Evolutionary conservation across 495 filamentous ascomycete genomes (phyloP).

Genomic region (Aspergillus ellipticus): DNA sequence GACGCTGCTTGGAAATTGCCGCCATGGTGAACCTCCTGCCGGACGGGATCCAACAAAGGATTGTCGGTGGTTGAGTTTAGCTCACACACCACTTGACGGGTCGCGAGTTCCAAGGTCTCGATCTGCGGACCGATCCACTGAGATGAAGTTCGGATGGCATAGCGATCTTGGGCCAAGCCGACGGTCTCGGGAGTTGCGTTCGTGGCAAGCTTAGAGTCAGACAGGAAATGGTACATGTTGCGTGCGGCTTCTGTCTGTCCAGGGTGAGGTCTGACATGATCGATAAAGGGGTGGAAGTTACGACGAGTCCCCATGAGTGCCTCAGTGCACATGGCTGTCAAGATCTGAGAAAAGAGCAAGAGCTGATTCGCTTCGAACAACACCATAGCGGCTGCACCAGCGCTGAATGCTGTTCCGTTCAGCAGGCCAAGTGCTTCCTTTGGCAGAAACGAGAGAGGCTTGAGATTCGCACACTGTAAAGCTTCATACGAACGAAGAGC

Average conservation of each 20-base stretch:
- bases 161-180: constrained; percentile 58
- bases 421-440: constrained; percentile 60
- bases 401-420: constrained; percentile 62
- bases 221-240: constrained; percentile 53
- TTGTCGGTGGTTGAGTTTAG: constrained; percentile 65
- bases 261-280: constrained; percentile 52
- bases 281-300: constrained; percentile 60
- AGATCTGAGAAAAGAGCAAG: constrained; percentile 54
- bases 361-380: constrained; percentile 56
- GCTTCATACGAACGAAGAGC: constrained; percentile 17
- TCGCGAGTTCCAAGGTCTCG: constrained; percentile 55
- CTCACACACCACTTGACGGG: constrained; percentile 52
- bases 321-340: constrained; percentile 45
- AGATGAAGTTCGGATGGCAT: constrained; percentile 55
- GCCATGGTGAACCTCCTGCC: constrained; percentile 45
- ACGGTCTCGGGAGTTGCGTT: constrained; percentile 1
- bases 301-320: constrained; percentile 49
- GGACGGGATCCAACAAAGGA: constrained; percentile 49
- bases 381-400: constrained; percentile 49
- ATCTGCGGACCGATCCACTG: constrained; percentile 65
- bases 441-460: constrained; percentile 20
- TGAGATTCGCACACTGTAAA: constrained; percentile 9
- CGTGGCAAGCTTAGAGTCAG: constrained; percentile 28
- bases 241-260: constrained; percentile 57
- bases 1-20: constrained; percentile 62